Evolutionary conservation across 73 alveolate species (phyloP), one percentile per base, ranked within the genome.

Genomic region (Paraurostyla sp.): DNA sequence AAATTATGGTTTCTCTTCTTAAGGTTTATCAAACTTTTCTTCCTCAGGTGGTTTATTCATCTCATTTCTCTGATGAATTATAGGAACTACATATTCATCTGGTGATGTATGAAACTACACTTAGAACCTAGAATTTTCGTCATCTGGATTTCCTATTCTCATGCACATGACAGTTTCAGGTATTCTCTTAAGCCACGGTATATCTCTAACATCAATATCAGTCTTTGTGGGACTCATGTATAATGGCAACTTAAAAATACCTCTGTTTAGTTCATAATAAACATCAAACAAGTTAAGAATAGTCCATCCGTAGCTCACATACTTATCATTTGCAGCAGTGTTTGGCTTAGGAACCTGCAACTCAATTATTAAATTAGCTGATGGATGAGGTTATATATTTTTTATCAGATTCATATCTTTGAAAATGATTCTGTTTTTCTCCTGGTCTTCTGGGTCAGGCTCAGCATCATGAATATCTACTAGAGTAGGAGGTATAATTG

Each of bases 221-320:
- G 97, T 90, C 68, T 89, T 90, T 6, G 97, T 94, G 4, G 98
- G 98, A 29, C 96, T 93, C 83, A 54, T 76, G 85, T 96, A 96
- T 9, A 96, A 58, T 1, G 99, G 99, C 40, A 96, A 56, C 42
- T 92, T 85, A 60, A 88, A 94, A 35, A 86, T 85, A 0, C 99
- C 99, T 50, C 94, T 80, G 62, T 87, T 76, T 45, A 87, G 52
- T 30, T 92, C 91, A 68, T 90, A 85, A 20, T 93, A 75, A 41
- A 69, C 86, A 62, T 96, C 97, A 81, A 94, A 96, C 52, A 96
- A 85, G 69, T 96, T 96, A 22, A 96, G 87, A 11, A 92, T 49
- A 20, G 99, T 96, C 98, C 99, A 96, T 22, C 99, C 99, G 68
- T 92, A 88, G 9, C 94, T 81, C 41, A 75, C 81, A 73, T 35